These are phyloP conservation scores for Suhomyces prunicola DNA, from an alignment of 805 yeast genomes.

Conservation along the genomic window DNA sequence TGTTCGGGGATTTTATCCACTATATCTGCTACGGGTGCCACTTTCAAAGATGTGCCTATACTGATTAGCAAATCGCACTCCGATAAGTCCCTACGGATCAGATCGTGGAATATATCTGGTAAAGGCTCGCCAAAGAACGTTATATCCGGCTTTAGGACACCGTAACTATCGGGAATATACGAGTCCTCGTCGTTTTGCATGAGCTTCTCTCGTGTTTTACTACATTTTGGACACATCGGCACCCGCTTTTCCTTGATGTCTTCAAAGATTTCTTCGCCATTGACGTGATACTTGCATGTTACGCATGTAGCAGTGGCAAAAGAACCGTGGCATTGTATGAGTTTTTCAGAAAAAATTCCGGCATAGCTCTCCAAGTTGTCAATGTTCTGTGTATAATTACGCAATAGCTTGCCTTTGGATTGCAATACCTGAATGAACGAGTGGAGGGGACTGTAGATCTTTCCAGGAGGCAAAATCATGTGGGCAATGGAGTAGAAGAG, in stretches of 20 bases:
- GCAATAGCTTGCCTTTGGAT: conserved; percentile 33
- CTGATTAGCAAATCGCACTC: conserved; percentile 78
- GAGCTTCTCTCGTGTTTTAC: conserved; percentile 12
- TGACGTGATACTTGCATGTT: conserved; percentile 64
- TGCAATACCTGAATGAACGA: conserved; percentile 60
- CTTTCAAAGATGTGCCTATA: conserved; percentile 88
- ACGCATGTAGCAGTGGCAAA: conserved; percentile 85
- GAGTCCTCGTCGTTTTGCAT: conserved; percentile 23
- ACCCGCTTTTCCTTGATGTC: conserved; percentile 57
- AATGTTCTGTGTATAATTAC: conserved; percentile 45
- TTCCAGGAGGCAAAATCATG: conserved; percentile 41
- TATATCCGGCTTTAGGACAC: conserved; percentile 89
- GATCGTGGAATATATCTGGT: conserved; percentile 65
- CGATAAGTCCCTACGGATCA: conserved; percentile 54
- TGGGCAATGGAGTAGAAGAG: conserved; percentile 43
- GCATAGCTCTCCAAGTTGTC: conserved; percentile 49
- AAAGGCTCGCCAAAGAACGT: conserved; percentile 87
- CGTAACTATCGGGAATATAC: conserved; percentile 50
- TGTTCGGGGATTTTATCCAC: conserved; percentile 67
- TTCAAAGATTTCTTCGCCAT: conserved; percentile 62
- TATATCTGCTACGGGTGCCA: conserved; percentile 87
- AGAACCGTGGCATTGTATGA: conserved; percentile 85
- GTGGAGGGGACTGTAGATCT: conserved; percentile 52
- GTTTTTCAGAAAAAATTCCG: conserved; percentile 47
- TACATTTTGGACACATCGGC: conserved; percentile 71